Conservation (phyloP, 768 basidiomycete genomes). For the Dentipellis sp. region DNA sequence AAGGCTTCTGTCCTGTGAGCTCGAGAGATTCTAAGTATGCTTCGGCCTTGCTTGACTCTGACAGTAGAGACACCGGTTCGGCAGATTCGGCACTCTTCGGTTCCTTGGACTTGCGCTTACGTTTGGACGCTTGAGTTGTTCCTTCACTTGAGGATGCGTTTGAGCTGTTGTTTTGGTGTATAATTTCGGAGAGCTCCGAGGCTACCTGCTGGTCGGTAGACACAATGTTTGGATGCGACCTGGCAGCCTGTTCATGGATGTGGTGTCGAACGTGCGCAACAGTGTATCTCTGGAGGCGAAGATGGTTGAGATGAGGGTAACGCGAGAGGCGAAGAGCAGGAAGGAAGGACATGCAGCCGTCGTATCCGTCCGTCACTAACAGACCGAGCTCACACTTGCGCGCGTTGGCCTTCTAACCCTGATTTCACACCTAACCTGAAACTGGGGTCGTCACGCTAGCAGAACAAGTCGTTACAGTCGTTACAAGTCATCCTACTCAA, state of each 20-base stretch:
- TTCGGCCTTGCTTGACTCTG: conserved; percentile 40
- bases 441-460: too few species aligned
- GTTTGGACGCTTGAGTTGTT: background rate
- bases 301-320: background rate
- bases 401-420: too few species aligned
- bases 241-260: too few species aligned
- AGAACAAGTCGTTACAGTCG: background rate
- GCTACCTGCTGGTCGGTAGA: too few species aligned
- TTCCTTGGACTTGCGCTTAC: background rate
- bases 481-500: background rate
- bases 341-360: background rate
- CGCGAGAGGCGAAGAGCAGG: background rate
- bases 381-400: too few species aligned
- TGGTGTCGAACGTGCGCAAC: background rate
- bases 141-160: background rate
- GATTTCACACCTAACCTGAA: too few species aligned
- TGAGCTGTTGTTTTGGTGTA: too few species aligned
- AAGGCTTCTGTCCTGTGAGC: conserved; percentile 35
- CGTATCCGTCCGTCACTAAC: too few species aligned
- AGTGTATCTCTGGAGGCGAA: background rate
- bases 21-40: conserved; percentile 47
- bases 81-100: background rate
- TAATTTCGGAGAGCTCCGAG: too few species aligned
- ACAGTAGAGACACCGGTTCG: conserved; percentile 12
- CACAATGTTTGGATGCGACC: too few species aligned